Conservation (phyloP, 192 early-diverging fungal genomes). For the Rhizoclosmatium globosum region DNA sequence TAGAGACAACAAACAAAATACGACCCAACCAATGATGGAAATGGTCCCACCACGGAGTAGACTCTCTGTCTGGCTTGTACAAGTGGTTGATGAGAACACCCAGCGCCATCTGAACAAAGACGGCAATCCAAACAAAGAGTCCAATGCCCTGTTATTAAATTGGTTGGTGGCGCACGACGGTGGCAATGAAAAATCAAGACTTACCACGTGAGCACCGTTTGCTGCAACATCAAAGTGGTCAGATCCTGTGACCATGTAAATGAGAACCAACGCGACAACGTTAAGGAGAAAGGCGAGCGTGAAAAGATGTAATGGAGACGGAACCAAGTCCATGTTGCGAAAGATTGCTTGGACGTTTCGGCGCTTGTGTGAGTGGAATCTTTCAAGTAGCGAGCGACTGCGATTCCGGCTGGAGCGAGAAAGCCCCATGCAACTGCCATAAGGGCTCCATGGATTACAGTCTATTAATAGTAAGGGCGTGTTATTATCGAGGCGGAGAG, state of each 20-base stretch:
- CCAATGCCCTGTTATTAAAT: slow-evolving; percentile 7
- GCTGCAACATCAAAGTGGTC: slow-evolving; percentile 32
- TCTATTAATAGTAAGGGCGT: too few species aligned
- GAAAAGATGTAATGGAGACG: not conserved
- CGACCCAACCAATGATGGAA: slow-evolving; percentile 35
- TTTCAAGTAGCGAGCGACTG: slow-evolving; percentile 25
- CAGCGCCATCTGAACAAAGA: slow-evolving; percentile 8
- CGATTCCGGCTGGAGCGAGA: slow-evolving; percentile 34
- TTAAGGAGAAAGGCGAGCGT: not conserved
- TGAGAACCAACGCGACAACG: slow-evolving; percentile 19
- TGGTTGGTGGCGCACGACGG: not conserved
- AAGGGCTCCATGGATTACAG: slow-evolving; percentile 27
- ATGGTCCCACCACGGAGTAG: slow-evolving; percentile 11
- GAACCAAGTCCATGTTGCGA: not conserved
- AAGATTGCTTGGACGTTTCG: not conserved
- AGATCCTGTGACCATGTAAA: not conserved
- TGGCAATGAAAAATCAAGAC: too few species aligned
- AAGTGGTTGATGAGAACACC: slow-evolving; percentile 11
- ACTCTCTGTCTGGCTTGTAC: not conserved
- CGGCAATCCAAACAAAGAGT: not conserved
- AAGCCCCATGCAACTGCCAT: slow-evolving; percentile 45
- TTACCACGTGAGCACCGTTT: slow-evolving; percentile 27
- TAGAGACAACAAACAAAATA: not conserved
- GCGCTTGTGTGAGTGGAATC: too few species aligned
- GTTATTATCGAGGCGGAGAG: too few species aligned